Base-by-base conservation (phyloP, 2,329 filamentous ascomycete species). In the Epichloe sibirici region DNA sequence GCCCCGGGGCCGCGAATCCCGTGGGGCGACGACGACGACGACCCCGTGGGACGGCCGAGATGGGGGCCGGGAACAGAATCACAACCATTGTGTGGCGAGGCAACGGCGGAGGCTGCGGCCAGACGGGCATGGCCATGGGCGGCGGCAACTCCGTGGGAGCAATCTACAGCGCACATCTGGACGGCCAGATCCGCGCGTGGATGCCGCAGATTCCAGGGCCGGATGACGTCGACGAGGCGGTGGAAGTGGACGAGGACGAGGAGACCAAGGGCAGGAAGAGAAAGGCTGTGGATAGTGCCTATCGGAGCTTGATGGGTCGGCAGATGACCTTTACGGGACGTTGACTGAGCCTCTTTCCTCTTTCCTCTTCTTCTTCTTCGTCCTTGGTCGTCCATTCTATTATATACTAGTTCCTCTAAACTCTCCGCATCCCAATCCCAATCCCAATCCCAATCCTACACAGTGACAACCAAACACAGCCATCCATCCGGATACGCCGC, bases 401-500 rank as follows among this genome's bases (percentile, higher is more conserved):
- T 31, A 8, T 31, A 31, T 31, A 11, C 3, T 9, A 31, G 31
- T 31, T 31, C 3, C 28, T 31, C 8, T 31, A 31, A 9, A 2
- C 7, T 8, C 8, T 52, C 37, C 11, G 13, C 31, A 8, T 45
- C 31, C 11, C 31, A 45, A 40, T 15, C 34, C 21, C 17, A 21
- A 21, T 21, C 31, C 11, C 31, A 45, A 40, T 15, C 34, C 23
- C 45, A 66, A 56, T 13, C 5, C 63, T 89, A 74, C 72, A 94
- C 85, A 21, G 83, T 77, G 5, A 96, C 79, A 50, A 89, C 86
- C 43, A 96, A 69, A 66, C 89, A 88, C 28, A 95, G 68, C 85
- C 90, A 98, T 0, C 93, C 93, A 69, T 98, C 93, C 0, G 89
- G 83, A 72, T 96, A 97, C 2, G 88, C 82, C 4, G 87, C 86